These are phyloP conservation scores for Mallotus repandus DNA, from an alignment of 441 rosid species.

Conservation along the genomic window DNA sequence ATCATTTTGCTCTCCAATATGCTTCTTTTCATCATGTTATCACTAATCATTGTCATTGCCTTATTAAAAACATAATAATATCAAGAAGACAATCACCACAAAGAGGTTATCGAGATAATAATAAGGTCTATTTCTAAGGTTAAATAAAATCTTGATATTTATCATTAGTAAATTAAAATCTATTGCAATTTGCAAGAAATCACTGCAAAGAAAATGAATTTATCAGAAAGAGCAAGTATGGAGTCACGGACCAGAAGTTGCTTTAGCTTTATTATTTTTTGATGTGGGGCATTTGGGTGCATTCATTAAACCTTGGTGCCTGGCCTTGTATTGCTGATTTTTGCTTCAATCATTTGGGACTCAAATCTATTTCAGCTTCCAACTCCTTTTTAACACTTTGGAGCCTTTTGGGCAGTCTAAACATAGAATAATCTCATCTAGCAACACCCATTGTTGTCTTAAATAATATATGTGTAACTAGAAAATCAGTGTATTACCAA, in stretches of 20 bases:
- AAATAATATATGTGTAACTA: no score
- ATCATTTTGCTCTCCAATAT: conserved; percentile 8
- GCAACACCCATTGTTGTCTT: not conserved
- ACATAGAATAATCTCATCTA: conserved; percentile 1
- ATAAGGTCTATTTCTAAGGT: not conserved
- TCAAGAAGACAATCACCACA: not conserved
- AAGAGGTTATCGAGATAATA: not conserved
- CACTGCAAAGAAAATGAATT: no score
- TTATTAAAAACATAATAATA: not conserved
- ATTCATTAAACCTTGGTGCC: not conserved
- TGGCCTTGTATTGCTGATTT: conserved; percentile 17
- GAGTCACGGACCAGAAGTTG: not conserved
- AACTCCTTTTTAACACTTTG: not conserved
- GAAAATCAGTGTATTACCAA: no score
- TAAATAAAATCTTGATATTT: no score
- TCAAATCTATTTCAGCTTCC: conserved; percentile 24
- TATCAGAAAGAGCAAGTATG: not conserved
- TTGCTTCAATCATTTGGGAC: conserved; percentile 32
- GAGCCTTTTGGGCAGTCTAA: not conserved
- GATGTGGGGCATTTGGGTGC: conserved; percentile 11
- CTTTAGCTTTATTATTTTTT: not conserved
- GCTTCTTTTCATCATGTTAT: not conserved
- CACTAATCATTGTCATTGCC: conserved; percentile 4
- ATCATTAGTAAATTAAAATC: no score
- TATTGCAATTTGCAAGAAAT: no score